A percentile compares a stretch with the other conserved stretches of the same genome.
Conservation (phyloP, 2,329 filamentous ascomycete species). For the Penicillium sp. region DNA sequence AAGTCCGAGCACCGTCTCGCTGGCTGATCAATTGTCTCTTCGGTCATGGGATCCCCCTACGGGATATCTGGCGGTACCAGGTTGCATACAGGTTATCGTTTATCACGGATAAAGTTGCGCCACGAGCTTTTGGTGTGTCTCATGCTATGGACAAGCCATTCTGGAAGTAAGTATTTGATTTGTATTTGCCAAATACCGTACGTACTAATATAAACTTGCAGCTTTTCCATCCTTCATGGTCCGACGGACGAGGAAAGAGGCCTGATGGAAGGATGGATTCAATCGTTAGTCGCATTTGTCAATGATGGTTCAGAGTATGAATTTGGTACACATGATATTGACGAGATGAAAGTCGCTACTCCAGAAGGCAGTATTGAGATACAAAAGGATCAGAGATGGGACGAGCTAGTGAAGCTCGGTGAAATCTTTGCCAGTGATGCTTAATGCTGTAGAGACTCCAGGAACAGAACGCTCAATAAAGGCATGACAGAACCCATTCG, state of each 20-base stretch:
- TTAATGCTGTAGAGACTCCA: not conserved
- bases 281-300: constrained; percentile 41
- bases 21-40: constrained; percentile 18
- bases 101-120: constrained; percentile 42
- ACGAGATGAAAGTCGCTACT: constrained; percentile 40
- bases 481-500: too few species aligned
- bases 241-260: constrained; percentile 35
- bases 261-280: constrained; percentile 43
- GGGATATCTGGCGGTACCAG: constrained; percentile 45
- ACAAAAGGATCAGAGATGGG: constrained; percentile 38
- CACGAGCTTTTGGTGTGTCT: constrained; percentile 26
- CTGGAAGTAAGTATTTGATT: constrained; percentile 40
- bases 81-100: constrained; percentile 46
- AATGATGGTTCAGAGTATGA: constrained; percentile 28
- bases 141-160: constrained; percentile 47
- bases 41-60: constrained; percentile 33
- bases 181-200: not conserved
- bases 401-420: constrained; percentile 16
- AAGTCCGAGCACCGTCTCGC: constrained; percentile 22
- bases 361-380: constrained; percentile 34
- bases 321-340: constrained; percentile 36
- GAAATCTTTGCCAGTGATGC: constrained; percentile 14
- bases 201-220: not conserved
- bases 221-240: constrained; percentile 43
- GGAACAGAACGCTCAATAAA: too few species aligned